Base-by-base conservation (phyloP, 108 stramenopile species). In the Cyclotella sp. region DNA sequence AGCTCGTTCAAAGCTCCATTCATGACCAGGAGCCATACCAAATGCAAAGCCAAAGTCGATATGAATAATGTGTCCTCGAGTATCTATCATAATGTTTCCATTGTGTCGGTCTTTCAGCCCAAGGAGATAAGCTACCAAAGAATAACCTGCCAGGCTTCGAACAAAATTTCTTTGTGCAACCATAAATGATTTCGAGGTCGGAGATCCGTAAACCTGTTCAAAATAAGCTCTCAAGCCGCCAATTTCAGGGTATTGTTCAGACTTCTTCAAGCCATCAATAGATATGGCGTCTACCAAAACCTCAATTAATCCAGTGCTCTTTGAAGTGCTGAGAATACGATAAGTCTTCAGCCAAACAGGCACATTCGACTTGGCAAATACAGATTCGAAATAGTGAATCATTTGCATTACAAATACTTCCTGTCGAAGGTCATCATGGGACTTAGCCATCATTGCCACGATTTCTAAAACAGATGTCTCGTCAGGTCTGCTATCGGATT, bases 41-140 rank as follows among this genome's bases (percentile, higher is more conserved):
- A 99, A 90, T 14, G 98, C 97, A 81, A 99, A 99, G 46, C 99
- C 99, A 84, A 98, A 99, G 77, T 99, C 99, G 72, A 99, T 99
- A 86, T 97, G 96, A 64, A 99, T 95, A 40, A 99, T 54, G 69
- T 92, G 97, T 10, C 99, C 99, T 28, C 86, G 79, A 19, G 85
- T 90, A 63, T 99, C 97, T 52, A 99, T 95, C 97, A 99, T 98
- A 60, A 99, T 97, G 79, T 99, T 99, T 22, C 99, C 99, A 79
- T 99, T 99, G 93, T 99, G 99, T 9, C 99, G 92, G 77, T 99
- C 99, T 76, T 99, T 99, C 73, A 99, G 76, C 29, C 94, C 96
- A 64, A 99, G 84, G 30, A 99, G 84, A 72, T 98, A 99, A 9
- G 88, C 85, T 40, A 98, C 92, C 34, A 99, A 67, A 12, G 95